A percentile compares a stretch with the other conserved stretches of the same genome.
Evolutionary conservation across 73 alveolate species (phyloP).

Genomic region (Tetrahymena thermophila): DNA sequence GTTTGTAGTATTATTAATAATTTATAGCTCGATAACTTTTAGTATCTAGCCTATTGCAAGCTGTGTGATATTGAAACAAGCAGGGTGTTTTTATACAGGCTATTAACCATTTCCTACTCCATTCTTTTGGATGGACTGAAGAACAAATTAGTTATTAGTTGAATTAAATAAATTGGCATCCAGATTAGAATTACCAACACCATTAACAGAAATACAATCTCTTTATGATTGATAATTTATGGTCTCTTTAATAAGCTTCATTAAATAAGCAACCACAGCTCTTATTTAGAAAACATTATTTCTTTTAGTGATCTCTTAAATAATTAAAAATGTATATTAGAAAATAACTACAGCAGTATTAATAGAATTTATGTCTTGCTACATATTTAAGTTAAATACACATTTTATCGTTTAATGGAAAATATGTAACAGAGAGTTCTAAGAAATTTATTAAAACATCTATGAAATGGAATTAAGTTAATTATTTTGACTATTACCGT

Average conservation of each 20-base stretch:
- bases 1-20: background rate
- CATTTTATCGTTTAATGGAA: background rate
- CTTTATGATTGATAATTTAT: background rate
- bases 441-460: background rate
- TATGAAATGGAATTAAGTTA: background rate
- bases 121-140: background rate
- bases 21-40: background rate
- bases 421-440: background rate
- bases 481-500: background rate
- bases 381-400: background rate
- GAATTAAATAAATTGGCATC: background rate
- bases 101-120: background rate
- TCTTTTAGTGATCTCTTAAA: background rate
- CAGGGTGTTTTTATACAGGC: background rate
- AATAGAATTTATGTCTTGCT: background rate
- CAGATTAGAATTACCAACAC: background rate
- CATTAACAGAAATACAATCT: background rate
- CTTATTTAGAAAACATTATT: background rate
- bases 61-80: background rate
- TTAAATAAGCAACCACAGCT: background rate
- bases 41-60: background rate
- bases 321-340: background rate
- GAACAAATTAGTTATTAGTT: background rate
- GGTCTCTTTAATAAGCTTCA: background rate
- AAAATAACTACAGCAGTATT: background rate